Conservation (phyloP, 139 green algal genomes). For the Chlorella vulgaris region DNA sequence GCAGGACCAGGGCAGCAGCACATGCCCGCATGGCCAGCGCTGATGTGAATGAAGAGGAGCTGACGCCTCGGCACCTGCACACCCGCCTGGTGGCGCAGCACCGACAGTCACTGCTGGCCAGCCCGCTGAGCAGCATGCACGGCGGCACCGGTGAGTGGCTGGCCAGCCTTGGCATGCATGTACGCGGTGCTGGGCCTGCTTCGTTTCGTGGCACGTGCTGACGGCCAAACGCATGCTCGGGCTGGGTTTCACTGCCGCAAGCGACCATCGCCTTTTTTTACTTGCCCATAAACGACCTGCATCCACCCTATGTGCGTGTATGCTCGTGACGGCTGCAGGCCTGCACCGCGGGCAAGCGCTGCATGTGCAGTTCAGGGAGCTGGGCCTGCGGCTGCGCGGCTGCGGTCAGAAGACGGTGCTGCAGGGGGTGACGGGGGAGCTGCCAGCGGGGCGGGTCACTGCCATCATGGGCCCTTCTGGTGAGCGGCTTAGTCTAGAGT, state of each 20-base stretch:
- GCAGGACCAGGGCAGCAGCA: neutral
- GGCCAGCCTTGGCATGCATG: too few species aligned
- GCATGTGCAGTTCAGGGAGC: conserved; percentile 49
- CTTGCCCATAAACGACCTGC: neutral
- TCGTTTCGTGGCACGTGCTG: too few species aligned
- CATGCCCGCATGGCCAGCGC: conserved; percentile 4
- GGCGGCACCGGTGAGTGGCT: neutral
- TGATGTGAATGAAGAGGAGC: neutral
- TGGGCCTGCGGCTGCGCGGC: conserved; percentile 49
- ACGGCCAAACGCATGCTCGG: too few species aligned
- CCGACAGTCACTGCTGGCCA: conserved; percentile 27
- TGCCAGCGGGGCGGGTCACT: conserved; percentile 34
- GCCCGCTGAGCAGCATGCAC: conserved; percentile 28
- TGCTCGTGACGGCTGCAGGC: neutral
- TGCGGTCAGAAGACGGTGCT: conserved; percentile 51
- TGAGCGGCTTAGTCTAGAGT: neutral
- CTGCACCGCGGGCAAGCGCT: conserved; percentile 4
- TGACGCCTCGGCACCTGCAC: conserved; percentile 21
- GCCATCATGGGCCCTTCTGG: conserved; percentile 70
- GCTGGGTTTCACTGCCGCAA: too few species aligned
- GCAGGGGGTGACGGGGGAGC: conserved; percentile 41
- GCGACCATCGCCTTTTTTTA: too few species aligned
- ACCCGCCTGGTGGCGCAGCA: conserved; percentile 24
- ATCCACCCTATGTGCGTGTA: neutral
- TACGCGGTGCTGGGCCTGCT: too few species aligned